Evolutionary conservation across 2,329 filamentous ascomycete species (phyloP).

Genomic region (Ceratocystis cubensis): DNA sequence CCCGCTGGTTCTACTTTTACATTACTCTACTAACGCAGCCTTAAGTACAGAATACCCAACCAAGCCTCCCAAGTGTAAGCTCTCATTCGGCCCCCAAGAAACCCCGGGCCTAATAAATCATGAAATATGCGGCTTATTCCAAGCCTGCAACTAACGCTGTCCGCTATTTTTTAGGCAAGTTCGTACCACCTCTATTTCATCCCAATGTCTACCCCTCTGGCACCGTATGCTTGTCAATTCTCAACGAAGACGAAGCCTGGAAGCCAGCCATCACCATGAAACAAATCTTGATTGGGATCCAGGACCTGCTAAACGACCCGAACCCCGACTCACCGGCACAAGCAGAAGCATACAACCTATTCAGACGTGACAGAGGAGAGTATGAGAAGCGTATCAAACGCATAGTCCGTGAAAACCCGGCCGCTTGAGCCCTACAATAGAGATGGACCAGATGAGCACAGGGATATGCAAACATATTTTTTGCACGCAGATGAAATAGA

Average conservation of each 20-base stretch:
- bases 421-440: conserved; percentile 38
- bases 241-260: conserved; percentile 98
- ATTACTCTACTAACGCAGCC: conserved; percentile 12
- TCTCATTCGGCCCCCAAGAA: background rate
- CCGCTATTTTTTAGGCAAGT: conserved; percentile 58
- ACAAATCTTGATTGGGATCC: conserved; percentile 90
- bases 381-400: conserved; percentile 82
- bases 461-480: background rate
- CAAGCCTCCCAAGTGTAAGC: conserved; percentile 93
- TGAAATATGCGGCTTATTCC: background rate
- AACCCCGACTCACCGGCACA: conserved; percentile 96
- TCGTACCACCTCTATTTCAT: conserved; percentile 88
- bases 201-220: conserved; percentile 98
- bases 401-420: conserved; percentile 80
- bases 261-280: conserved; percentile 97
- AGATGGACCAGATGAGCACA: background rate
- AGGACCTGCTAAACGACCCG: conserved; percentile 88
- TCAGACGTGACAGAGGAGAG: conserved; percentile 74
- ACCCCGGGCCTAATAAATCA: background rate
- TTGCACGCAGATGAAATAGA: no score
- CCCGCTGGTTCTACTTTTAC: background rate
- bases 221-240: conserved; percentile 89
- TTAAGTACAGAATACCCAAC: conserved; percentile 73
- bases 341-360: conserved; percentile 93
- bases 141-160: conserved; percentile 1